A percentile compares a stretch with the other conserved stretches of the same genome.
These are phyloP conservation scores for Botryotinia calthae DNA, from an alignment of 2,329 filamentous ascomycete genomes.

Conservation along the genomic window DNA sequence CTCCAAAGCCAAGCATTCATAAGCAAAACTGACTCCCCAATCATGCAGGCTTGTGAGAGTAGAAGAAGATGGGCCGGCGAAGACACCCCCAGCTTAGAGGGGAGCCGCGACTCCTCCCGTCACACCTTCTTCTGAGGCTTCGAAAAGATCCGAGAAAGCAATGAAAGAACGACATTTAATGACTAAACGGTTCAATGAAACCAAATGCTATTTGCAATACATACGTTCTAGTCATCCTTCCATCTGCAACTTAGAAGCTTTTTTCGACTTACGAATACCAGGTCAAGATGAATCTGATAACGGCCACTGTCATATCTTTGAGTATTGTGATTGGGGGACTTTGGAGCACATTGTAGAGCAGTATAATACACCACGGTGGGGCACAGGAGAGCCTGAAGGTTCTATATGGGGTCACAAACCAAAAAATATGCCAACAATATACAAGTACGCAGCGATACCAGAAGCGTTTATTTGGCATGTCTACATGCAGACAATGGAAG, in stretches of 20 bases:
- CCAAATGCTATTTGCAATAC: slow-evolving; percentile 9
- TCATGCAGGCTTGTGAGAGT: not conserved
- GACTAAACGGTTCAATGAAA: slow-evolving; percentile 7
- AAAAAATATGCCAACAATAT: not conserved
- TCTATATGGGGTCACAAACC: not conserved
- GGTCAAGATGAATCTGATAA: not conserved
- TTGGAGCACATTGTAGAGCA: not conserved
- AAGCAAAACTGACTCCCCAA: not conserved
- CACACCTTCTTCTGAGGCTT: not conserved
- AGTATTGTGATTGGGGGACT: slow-evolving; percentile 8
- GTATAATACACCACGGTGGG: not conserved
- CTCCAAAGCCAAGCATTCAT: not conserved
- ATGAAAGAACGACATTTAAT: not conserved
- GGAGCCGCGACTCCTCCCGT: not conserved
- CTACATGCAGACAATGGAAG: not conserved
- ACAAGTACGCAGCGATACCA: slow-evolving; percentile 7
- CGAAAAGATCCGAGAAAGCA: not conserved
- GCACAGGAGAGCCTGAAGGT: not conserved
- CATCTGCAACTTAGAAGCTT: slow-evolving; percentile 11
- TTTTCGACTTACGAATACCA: not conserved
- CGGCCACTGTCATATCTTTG: not conserved
- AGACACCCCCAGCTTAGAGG: not conserved
- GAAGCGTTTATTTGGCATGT: slow-evolving; percentile 18
- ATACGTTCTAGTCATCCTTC: not conserved
- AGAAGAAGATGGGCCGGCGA: not conserved